These are phyloP conservation scores for Decorospora gaudefroyi DNA, from an alignment of 2,329 filamentous ascomycete genomes.

Conservation along the genomic window DNA sequence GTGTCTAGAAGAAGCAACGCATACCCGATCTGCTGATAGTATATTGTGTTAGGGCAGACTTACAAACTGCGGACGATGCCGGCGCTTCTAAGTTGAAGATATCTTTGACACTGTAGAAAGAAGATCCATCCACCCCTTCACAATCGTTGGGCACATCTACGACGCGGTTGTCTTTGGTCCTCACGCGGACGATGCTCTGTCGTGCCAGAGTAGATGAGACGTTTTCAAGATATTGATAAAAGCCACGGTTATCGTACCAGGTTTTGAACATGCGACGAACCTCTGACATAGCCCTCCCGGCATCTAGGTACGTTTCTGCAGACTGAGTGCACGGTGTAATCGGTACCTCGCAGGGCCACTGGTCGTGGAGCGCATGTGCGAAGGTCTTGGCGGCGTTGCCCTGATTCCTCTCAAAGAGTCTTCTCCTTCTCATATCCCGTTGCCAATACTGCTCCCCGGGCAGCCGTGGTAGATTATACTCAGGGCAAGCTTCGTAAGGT, in stretches of 20 bases:
- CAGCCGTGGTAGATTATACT: slow-evolving; percentile 17
- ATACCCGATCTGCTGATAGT: no score
- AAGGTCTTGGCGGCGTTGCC: slow-evolving; percentile 17
- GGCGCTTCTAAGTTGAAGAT: no score
- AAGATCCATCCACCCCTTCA: no score
- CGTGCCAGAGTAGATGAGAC: slow-evolving; percentile 15
- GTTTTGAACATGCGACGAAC: slow-evolving; percentile 23
- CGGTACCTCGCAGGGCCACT: slow-evolving; percentile 28
- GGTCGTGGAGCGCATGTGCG: slow-evolving; percentile 14
- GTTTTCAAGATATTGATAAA: slow-evolving; percentile 40
- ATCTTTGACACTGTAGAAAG: no score
- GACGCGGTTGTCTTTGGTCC: no score
- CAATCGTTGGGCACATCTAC: no score
- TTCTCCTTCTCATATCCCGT: slow-evolving; percentile 13
- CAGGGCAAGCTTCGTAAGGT: slow-evolving; percentile 16
- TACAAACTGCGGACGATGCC: no score
- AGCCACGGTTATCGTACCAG: slow-evolving; percentile 48
- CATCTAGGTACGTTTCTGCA: slow-evolving; percentile 25
- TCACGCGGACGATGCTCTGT: slow-evolving; percentile 6
- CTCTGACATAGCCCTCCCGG: slow-evolving; percentile 12
- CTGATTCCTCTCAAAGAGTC: slow-evolving; percentile 7
- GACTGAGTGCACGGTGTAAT: slow-evolving; percentile 7
- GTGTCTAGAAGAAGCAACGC: no score
- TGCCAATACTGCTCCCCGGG: slow-evolving; percentile 15
- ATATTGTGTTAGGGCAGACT: no score